Evolutionary conservation across 2,329 filamentous ascomycete species (phyloP), one percentile per base, ranked within the genome.

Genomic region (Cordyceps farinosa): DNA sequence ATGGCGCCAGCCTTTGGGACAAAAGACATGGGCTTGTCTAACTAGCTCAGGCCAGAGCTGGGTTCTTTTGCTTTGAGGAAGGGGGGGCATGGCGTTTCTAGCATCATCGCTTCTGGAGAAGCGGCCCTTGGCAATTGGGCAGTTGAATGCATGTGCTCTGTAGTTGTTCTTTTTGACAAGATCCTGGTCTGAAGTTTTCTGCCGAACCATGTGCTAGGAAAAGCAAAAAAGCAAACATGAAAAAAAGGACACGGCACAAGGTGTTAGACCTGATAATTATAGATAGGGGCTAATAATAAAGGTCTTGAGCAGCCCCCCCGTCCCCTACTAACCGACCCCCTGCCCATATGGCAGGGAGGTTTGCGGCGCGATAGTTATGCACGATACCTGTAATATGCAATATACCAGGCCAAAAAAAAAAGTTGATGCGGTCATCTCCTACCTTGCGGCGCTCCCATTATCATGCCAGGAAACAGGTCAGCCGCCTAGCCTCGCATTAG

Each of bases 401-500:
- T 51, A 11, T n/a, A 38, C 34, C 36, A 34, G 15, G 36, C n/a
- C 15, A 13, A 36, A 22, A 22, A 50, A 7, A 15, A 38, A 38
- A 34, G 38, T 32, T 48, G 54, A 51, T 15, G 47, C 47, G 11
- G 45, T 50, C 45, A 22, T 45, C 45, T 50, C 8, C 2, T 40
- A 32, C 45, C 34, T 40, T 56, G 27, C 7, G 9, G 17, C 22
- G 9, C 34, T 17, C 22, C 40, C 40, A 36, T 17, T 58, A 17
- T 45, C 34, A 36, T 56, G 42, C 47, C 15, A 27, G 29, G 48
- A 52, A 42, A 17, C n/a, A 36, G 40, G 17, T 36, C 47, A 60
- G 57, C 36, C 13, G 36, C n/a, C 59, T 55, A 54, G 59, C 42
- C 51, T 62, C 51, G 59, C 59, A 62, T 55, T 62, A 62, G 59